A percentile compares a stretch with the other conserved stretches of the same genome.
Evolutionary conservation across 306 rosid genomes (phyloP).

Genomic region (Quercus wislizeni): DNA sequence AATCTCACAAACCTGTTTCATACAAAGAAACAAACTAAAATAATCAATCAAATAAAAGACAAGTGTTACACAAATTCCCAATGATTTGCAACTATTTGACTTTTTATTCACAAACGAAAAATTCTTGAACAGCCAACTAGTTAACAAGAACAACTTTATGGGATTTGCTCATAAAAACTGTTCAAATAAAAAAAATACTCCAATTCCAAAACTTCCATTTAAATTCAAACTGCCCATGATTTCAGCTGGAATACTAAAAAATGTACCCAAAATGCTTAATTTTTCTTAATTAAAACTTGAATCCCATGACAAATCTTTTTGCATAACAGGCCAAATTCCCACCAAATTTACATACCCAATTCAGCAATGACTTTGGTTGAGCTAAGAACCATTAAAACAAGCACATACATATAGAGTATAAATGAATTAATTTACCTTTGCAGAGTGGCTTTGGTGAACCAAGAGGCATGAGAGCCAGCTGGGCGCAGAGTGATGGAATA

Average conservation of each 20-base stretch:
- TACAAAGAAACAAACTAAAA: conserved; percentile 5
- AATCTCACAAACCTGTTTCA: conserved; percentile 85
- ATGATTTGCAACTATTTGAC: not conserved
- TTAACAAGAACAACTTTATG: not conserved
- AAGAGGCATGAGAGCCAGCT: conserved; percentile 44
- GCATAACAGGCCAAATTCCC: not conserved
- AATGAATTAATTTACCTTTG: conserved; percentile 49
- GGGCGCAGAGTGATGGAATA: conserved; percentile 86
- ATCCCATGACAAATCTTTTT: not conserved
- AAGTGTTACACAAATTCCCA: not conserved
- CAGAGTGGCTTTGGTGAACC: conserved; percentile 98
- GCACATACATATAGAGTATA: not conserved
- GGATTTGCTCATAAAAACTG: not conserved
- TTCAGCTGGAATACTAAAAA: not conserved
- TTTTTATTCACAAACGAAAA: not conserved
- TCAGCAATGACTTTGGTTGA: not conserved
- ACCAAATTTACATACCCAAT: not conserved
- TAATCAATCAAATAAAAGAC: not conserved
- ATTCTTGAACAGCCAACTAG: not conserved
- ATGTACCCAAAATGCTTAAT: not conserved
- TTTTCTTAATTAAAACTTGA: not conserved
- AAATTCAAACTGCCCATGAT: not conserved
- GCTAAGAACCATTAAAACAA: not conserved
- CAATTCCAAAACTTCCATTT: not conserved
- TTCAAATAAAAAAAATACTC: not conserved